Evolutionary conservation across 2,329 filamentous ascomycete species (phyloP).

Genomic region (Periconia macrospinosa): DNA sequence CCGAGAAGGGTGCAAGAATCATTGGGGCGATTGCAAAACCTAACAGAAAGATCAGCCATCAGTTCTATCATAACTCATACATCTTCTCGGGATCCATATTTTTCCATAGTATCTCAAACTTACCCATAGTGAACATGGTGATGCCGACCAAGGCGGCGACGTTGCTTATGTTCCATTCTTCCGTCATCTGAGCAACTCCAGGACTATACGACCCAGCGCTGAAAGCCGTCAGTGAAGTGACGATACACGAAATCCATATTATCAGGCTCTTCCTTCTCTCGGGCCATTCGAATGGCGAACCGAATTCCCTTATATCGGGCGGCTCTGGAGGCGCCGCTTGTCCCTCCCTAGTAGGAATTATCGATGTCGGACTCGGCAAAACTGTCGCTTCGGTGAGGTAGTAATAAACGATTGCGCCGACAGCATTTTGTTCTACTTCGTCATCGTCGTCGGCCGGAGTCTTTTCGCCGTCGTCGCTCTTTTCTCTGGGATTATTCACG

Average conservation of each 20-base stretch:
- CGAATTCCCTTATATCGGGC: constrained; percentile 68
- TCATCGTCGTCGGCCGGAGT: background rate
- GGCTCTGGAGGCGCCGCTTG: constrained; percentile 53
- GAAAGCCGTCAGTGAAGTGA: constrained; percentile 78
- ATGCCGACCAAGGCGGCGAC: constrained; percentile 74
- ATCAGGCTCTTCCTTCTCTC: constrained; percentile 68
- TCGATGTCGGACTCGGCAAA: constrained; percentile 52
- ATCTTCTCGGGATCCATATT: background rate
- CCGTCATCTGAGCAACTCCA: constrained; percentile 64
- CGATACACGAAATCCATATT: constrained; percentile 73
- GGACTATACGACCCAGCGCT: constrained; percentile 80
- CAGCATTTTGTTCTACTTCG: constrained; percentile 12
- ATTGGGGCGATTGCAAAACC: constrained; percentile 86
- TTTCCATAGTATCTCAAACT: background rate
- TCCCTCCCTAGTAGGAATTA: constrained; percentile 35
- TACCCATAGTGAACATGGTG: constrained; percentile 69
- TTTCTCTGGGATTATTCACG: constrained; percentile 18
- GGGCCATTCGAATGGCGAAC: constrained; percentile 75
- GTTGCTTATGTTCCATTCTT: constrained; percentile 65
- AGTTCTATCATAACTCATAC: background rate
- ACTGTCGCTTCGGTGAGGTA: constrained; percentile 66
- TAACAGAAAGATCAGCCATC: background rate
- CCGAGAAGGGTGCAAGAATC: constrained; percentile 83
- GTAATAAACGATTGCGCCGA: constrained; percentile 53
- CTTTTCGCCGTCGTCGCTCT: constrained; percentile 8